phyloP scores from a whole-genome alignment of 805 yeast genomes.

The Candida rishiriensis region DNA sequence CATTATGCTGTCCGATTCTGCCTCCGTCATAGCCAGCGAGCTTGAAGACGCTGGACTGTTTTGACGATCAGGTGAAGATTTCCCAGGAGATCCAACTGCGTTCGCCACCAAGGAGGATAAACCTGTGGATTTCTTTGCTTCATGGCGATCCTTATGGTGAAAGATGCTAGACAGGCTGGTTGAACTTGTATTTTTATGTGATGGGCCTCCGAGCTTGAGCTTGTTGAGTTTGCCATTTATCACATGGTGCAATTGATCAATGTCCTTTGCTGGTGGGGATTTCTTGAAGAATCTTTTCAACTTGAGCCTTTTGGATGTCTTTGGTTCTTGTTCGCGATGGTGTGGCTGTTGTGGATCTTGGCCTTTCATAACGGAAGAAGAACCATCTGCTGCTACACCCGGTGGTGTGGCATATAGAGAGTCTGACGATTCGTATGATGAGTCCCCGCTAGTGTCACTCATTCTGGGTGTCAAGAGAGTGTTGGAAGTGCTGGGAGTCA shows the following conservation, averaged over 20 bases:
- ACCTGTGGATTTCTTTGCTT: neutral
- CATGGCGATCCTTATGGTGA: neutral
- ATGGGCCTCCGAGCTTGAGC: slow-evolving; percentile 11
- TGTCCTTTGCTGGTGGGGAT: slow-evolving; percentile 10
- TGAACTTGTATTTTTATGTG: neutral
- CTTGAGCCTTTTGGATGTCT: slow-evolving; percentile 20
- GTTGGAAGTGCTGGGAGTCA: slow-evolving; percentile 13
- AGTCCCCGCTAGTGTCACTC: slow-evolving; percentile 14
- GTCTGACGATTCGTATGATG: slow-evolving; percentile 14
- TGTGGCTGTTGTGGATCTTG: neutral
- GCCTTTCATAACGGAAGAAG: neutral
- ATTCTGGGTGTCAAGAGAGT: slow-evolving; percentile 9
- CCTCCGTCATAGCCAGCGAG: neutral
- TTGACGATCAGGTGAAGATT: neutral
- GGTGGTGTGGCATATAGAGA: slow-evolving; percentile 3
- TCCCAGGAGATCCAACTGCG: neutral
- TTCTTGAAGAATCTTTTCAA: slow-evolving; percentile 43
- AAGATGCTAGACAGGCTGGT: neutral
- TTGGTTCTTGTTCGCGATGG: neutral
- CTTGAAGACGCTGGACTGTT: neutral
- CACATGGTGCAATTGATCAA: slow-evolving; percentile 16
- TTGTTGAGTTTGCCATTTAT: slow-evolving; percentile 14
- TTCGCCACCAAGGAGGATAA: too few species aligned
- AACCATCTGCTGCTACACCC: neutral
- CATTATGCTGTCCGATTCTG: slow-evolving; percentile 14